Evolutionary conservation across 768 basidiomycete genomes (phyloP).

Genomic region (Naganishia friedmannii): DNA sequence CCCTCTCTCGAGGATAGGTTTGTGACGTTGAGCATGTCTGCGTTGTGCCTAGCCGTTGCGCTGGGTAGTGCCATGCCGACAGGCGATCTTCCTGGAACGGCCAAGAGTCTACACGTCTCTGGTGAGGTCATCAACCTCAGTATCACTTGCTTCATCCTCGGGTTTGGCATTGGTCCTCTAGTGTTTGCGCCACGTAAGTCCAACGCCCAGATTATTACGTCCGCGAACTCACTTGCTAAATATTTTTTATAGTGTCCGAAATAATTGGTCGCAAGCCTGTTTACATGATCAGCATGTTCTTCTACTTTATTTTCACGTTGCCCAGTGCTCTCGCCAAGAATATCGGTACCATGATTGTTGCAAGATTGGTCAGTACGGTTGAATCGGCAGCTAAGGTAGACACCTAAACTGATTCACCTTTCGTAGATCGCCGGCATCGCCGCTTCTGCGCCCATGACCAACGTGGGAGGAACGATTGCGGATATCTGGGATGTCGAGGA

Average conservation of each 20-base stretch:
- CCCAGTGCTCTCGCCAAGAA: constrained; percentile 47
- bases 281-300: constrained; percentile 40
- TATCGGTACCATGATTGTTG: constrained; percentile 42
- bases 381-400: constrained; percentile 3
- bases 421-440: constrained; percentile 41
- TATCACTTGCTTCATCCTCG: constrained; percentile 39
- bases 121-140: constrained; percentile 38
- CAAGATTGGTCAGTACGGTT: constrained; percentile 35
- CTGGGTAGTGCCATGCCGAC: constrained; percentile 43
- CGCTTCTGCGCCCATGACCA: constrained; percentile 46
- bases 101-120: constrained; percentile 34
- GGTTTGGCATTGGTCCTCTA: constrained; percentile 49
- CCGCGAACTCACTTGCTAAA: not conserved
- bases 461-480: constrained; percentile 40
- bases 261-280: constrained; percentile 43
- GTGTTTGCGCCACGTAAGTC: constrained; percentile 44
- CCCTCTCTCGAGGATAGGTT: constrained; percentile 10
- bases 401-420: constrained; percentile 1
- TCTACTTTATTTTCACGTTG: constrained; percentile 50
- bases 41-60: constrained; percentile 44
- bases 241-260: constrained; percentile 33
- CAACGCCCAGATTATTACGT: not conserved
- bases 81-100: constrained; percentile 40
- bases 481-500: constrained; percentile 46
- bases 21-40: constrained; percentile 31